These are phyloP conservation scores for Earliella scabrosa DNA, from an alignment of 1,284 basidiomycete genomes.

Conservation along the genomic window DNA sequence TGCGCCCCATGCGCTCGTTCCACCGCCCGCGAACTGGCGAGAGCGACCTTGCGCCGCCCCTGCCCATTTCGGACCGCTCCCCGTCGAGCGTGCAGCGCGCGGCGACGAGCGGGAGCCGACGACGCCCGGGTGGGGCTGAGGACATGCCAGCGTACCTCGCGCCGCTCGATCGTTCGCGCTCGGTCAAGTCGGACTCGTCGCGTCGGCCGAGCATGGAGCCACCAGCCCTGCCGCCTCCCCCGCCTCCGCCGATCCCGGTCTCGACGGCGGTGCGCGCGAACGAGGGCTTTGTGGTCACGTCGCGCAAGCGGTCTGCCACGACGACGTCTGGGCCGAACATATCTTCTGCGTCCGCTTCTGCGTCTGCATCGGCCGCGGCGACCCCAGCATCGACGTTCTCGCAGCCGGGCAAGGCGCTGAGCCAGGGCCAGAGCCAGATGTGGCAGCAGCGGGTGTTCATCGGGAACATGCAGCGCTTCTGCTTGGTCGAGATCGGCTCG, in stretches of 20 bases:
- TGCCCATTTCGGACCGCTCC: constrained; percentile 5
- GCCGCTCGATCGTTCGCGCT: constrained; percentile 29
- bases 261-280: constrained; percentile 9
- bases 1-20: constrained; percentile 63
- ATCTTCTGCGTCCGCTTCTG: too few species aligned
- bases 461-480: constrained; percentile 73
- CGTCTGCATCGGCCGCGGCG: neutral
- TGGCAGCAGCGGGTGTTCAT: constrained; percentile 75
- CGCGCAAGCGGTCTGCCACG: constrained; percentile 2
- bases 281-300: constrained; percentile 6
- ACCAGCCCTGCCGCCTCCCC: neutral
- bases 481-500: constrained; percentile 66
- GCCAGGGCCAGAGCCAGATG: constrained; percentile 24
- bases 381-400: constrained; percentile 26
- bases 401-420: constrained; percentile 18
- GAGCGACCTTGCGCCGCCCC: constrained; percentile 23
- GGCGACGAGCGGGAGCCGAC: constrained; percentile 20
- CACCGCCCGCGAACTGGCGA: constrained; percentile 42
- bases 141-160: constrained; percentile 6
- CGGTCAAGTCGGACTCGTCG: constrained; percentile 20
- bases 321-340: neutral
- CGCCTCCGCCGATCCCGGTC: neutral
- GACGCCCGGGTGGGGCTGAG: constrained; percentile 4
- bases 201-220: constrained; percentile 33
- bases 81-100: constrained; percentile 20